Evolutionary conservation across 2,329 filamentous ascomycete species (phyloP), one percentile per base, ranked within the genome.

Genomic region (Monilinia laxa): DNA sequence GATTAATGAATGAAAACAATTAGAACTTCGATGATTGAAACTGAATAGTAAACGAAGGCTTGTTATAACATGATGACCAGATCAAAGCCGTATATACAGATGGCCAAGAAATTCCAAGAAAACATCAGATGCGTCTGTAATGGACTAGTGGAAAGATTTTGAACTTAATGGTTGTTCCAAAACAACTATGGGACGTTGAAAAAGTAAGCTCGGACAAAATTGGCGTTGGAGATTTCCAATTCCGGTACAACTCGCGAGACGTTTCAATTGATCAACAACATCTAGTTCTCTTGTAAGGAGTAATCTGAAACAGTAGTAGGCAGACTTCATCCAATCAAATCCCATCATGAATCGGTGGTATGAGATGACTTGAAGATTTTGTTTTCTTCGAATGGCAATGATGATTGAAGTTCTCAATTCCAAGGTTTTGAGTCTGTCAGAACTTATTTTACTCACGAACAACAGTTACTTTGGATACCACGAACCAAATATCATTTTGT

Each of bases 51-150:
- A 42, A 35, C 31, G 31, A 23, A 42, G 12, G 40, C 11, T 31
- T 11, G 1, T 18, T 45, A 45, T 35, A 23, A 52, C 45, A 47
- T 47, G 42, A 42, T 20, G 42, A n/a, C 28, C 20, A 7, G 7
- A 35, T 52, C 23, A 14, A 65, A 11, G 42, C 16, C 31, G 42
- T 65, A 65, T 65, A 60, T 65, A 65, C 35, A 9, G 23, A 42
- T 38, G 10, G 63, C 63, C 63, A 65, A 65, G 54, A 28, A 52
- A 23, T 45, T 45, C 55, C 45, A 60, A 52, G 31, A 11, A 51
- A 60, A 60, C 55, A 53, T 60, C 55, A 65, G 63, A 60, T 53
- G 35, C 45, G 38, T 53, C 47, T 45, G 47, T 60, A 60, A 45
- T 55, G 10, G 16, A 23, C 31, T 20, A 25, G 12, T 20, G n/a